A percentile compares a stretch with the other conserved stretches of the same genome.
phyloP scores from a whole-genome alignment of 106 monocot genomes.

The Agapanthus africanus region DNA sequence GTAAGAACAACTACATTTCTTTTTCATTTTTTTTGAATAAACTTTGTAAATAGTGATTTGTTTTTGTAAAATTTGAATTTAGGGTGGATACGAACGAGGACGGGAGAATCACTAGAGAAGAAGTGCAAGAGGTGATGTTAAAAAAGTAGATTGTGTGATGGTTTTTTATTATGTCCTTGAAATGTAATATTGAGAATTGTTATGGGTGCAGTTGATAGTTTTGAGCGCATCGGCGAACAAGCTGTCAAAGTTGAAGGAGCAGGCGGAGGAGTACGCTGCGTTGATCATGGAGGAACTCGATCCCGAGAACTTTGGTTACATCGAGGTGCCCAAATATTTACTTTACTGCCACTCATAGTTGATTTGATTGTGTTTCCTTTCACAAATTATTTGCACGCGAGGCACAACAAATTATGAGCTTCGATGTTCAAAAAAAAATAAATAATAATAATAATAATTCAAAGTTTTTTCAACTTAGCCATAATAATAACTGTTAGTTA shows the following conservation, averaged over 20 bases:
- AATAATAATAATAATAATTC: no score
- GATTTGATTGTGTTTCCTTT: no score
- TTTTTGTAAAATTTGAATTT: no score
- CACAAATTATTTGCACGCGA: no score
- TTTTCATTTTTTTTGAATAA: slow-evolving; percentile 9
- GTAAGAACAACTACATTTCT: slow-evolving; percentile 14
- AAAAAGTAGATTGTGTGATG: neutral
- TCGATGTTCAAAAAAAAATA: no score
- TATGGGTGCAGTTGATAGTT: slow-evolving; percentile 47
- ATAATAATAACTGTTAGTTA: neutral
- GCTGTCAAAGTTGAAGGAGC: slow-evolving; percentile 78
- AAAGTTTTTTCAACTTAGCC: no score
- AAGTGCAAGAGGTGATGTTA: slow-evolving; percentile 76
- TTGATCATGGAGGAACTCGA: slow-evolving; percentile 94
- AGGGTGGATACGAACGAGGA: slow-evolving; percentile 88
- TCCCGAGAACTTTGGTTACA: slow-evolving; percentile 81
- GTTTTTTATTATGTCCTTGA: neutral
- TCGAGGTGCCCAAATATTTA: no score
- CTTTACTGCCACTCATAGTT: no score
- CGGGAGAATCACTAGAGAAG: slow-evolving; percentile 76
- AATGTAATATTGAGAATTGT: slow-evolving; percentile 1
- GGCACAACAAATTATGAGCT: no score
- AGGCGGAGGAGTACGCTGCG: slow-evolving; percentile 82
- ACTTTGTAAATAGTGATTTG: no score
- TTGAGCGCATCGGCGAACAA: slow-evolving; percentile 91